Percentiles rank a stretch among this genome's conserved stretches.
These are phyloP conservation scores for Cercophora scortea DNA, from an alignment of 495 filamentous ascomycete genomes.

Conservation along the genomic window DNA sequence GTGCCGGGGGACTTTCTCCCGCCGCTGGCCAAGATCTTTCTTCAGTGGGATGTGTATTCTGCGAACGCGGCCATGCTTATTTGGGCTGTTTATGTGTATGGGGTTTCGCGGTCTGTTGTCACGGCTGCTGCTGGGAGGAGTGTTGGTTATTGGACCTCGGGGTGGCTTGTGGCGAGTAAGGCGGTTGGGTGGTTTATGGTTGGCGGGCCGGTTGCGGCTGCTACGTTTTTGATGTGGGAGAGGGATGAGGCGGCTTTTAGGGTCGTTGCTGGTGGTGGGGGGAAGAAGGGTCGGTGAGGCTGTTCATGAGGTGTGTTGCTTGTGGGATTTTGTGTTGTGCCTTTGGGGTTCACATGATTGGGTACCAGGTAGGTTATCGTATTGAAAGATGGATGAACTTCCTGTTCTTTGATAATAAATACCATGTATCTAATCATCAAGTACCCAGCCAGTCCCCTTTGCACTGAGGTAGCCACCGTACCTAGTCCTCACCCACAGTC, in stretches of 20 bases:
- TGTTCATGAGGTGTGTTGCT: neutral
- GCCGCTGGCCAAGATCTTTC: slow-evolving; percentile 42
- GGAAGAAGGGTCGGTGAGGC: slow-evolving; percentile 12
- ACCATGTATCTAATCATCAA: too few species aligned
- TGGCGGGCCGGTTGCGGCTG: slow-evolving; percentile 42
- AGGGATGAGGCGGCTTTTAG: slow-evolving; percentile 28
- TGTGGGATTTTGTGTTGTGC: too few species aligned
- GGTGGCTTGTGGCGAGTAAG: slow-evolving; percentile 28
- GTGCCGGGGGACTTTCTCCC: slow-evolving; percentile 21
- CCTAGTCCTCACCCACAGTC: too few species aligned
- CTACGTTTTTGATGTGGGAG: slow-evolving; percentile 49
- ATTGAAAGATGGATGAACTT: too few species aligned
- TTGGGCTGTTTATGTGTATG: slow-evolving; percentile 47
- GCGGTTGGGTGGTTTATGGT: slow-evolving; percentile 33
- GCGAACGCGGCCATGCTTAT: slow-evolving; percentile 42
- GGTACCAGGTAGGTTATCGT: too few species aligned
- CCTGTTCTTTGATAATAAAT: too few species aligned
- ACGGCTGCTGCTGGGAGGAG: too few species aligned
- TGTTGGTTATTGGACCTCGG: slow-evolving; percentile 4
- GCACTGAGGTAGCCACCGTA: too few species aligned
- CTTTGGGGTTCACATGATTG: too few species aligned
- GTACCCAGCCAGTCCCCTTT: too few species aligned
- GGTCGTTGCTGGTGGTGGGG: neutral
- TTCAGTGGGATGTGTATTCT: slow-evolving; percentile 53
- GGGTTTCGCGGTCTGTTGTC: slow-evolving; percentile 21